Conservation (phyloP, 1,284 basidiomycete genomes). For the Heterobasidion parviporum region DNA sequence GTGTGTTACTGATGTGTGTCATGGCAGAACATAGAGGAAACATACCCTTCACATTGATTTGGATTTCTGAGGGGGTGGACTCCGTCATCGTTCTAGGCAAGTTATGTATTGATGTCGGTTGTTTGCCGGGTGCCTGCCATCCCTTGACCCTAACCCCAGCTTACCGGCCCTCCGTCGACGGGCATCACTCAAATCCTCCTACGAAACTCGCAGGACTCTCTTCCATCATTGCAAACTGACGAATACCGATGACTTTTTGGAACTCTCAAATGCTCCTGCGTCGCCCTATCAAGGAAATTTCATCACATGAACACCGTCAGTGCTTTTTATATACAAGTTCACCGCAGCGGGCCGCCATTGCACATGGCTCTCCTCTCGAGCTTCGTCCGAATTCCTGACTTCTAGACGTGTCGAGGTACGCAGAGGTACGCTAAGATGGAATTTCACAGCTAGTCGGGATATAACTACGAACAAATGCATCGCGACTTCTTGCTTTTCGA, state of each 20-base stretch:
- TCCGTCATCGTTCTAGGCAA: constrained; percentile 35
- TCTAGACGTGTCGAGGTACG: not conserved
- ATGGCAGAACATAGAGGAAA: not conserved
- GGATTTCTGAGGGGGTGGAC: constrained; percentile 44
- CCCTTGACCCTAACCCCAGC: not conserved
- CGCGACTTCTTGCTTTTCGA: too few relatives aligned
- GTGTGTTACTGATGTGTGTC: not conserved
- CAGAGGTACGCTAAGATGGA: too few relatives aligned
- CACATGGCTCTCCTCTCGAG: not conserved
- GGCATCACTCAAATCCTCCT: too few relatives aligned
- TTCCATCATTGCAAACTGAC: too few relatives aligned
- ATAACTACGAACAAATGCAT: too few relatives aligned
- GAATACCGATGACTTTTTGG: too few relatives aligned
- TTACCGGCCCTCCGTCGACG: not conserved
- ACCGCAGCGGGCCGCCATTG: not conserved
- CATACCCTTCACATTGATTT: constrained; percentile 70
- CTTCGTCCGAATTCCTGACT: too few relatives aligned
- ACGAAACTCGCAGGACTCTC: too few relatives aligned
- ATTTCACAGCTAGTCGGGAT: too few relatives aligned
- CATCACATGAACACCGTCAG: not conserved
- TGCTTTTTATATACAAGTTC: too few relatives aligned
- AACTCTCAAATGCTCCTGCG: too few relatives aligned
- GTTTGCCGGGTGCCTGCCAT: not conserved
- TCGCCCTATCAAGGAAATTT: not conserved
- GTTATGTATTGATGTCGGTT: not conserved